Evolutionary conservation across 1,139 yeast species (phyloP), one percentile per base, ranked within the genome.

Genomic region (Saccharomycopsis hybrid): DNA sequence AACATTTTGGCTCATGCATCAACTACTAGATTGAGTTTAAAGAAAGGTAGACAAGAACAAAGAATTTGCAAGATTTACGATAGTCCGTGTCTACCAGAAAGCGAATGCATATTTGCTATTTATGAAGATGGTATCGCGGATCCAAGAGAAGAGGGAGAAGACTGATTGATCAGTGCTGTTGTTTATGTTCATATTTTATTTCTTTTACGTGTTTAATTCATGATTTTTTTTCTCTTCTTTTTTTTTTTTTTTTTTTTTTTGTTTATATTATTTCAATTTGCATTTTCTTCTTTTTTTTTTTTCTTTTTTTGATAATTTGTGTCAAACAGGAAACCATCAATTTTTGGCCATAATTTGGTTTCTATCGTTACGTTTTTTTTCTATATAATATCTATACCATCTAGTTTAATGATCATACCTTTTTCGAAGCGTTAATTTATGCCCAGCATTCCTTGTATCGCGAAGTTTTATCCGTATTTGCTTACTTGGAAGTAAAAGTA

Each of bases 71-170:
- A 88, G 66, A 84, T 92, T 50, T 89, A 88, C 59, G 98, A 92
- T 64, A 86, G 96, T 55, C 98, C 96, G 2, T 89, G 97, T 64
- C 72, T 92, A 55, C 97, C 98, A 0, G 97, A 92, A 63, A 82
- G 94, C 52, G 97, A 92, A 60, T 86, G 96, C 60, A 85, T 89
- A 11, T 92, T 92, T 71, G 97, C 96, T 13, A 88, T 92, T 56
- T 90, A 90, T 62, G 96, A 89, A 62, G 97, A 92, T 62, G 98
- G 99, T 53, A 84, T 92, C 57, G 96, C 96, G 54, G 99, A 92
- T 68, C 97, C 97, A 48, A 78, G 82, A 59, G 83, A 82, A 41
- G 95, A 85, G 18, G 18, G 18, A 51, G 95, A 85, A 48, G 72
- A 69, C 33, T 62, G 61, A 25, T 18, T 11, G 25, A 28, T 7